Evolutionary conservation across 495 filamentous ascomycete genomes (phyloP).

Genomic region (Penicillium ochrochloron): DNA sequence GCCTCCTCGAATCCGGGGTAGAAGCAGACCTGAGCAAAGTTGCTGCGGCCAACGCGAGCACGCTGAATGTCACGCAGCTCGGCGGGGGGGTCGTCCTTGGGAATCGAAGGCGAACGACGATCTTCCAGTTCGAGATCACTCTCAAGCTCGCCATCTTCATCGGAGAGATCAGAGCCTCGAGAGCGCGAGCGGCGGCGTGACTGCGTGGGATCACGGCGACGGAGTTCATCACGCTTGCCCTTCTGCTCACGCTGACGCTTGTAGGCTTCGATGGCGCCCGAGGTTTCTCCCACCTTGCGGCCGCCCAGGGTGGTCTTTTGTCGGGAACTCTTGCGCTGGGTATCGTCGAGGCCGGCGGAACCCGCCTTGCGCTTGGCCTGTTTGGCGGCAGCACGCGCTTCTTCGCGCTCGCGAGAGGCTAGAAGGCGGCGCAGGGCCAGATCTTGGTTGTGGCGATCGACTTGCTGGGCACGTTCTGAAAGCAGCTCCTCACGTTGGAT

Average conservation of each 20-base stretch:
- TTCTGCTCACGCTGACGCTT: constrained; percentile 86
- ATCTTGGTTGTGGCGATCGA: constrained; percentile 80
- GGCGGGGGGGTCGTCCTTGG: constrained; percentile 63
- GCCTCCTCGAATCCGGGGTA: constrained; percentile 84
- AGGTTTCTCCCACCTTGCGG: constrained; percentile 78
- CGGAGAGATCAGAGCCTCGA: constrained; percentile 55
- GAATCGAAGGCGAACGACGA: constrained; percentile 45
- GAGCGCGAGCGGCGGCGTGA: constrained; percentile 54
- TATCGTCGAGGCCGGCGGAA: constrained; percentile 72
- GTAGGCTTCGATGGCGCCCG: constrained; percentile 76
- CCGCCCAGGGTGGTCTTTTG: constrained; percentile 78
- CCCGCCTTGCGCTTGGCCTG: constrained; percentile 82
- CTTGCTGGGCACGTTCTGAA: constrained; percentile 81
- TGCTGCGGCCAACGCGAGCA: constrained; percentile 75
- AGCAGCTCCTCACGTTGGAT: constrained; percentile 88
- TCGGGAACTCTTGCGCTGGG: constrained; percentile 77
- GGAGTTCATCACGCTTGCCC: constrained; percentile 68
- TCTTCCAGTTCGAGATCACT: constrained; percentile 81
- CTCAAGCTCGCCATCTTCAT: constrained; percentile 72
- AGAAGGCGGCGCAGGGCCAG: constrained; percentile 80
- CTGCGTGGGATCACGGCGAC: constrained; percentile 65
- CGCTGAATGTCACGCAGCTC: constrained; percentile 81
- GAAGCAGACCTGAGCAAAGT: constrained; percentile 86
- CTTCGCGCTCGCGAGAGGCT: constrained; percentile 67
- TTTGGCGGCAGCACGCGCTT: constrained; percentile 55